A percentile compares a stretch with the other conserved stretches of the same genome.
Evolutionary conservation across 1,284 basidiomycete species (phyloP).

Genomic region (Apiotrichum mycotoxinovorans): DNA sequence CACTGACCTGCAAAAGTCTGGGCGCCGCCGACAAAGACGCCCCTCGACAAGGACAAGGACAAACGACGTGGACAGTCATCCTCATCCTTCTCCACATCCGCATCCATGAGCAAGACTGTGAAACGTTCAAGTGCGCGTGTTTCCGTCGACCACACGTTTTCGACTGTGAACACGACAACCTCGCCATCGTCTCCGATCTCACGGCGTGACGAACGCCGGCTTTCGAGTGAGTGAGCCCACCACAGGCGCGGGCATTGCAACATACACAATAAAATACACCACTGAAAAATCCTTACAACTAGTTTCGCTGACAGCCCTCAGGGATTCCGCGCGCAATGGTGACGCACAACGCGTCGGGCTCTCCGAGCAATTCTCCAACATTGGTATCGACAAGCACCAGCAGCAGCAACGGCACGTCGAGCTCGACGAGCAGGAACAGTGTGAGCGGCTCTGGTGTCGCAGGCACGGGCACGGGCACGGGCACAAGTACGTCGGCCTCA

Average conservation of each 20-base stretch:
- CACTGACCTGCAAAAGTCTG: no score
- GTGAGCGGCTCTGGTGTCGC: no score
- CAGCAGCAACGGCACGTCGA: neutral
- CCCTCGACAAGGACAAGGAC: no score
- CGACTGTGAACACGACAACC: no score
- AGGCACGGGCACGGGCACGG: no score
- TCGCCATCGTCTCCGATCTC: no score
- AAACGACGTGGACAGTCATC: neutral
- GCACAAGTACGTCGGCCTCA: no score
- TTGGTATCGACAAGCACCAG: neutral
- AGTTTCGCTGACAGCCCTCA: slow-evolving; percentile 12
- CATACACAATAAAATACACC: no score
- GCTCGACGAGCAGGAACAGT: no score
- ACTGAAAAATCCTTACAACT: no score
- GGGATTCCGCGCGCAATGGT: slow-evolving; percentile 43
- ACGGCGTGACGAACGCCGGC: neutral
- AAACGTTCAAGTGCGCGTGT: neutral
- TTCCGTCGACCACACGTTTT: neutral
- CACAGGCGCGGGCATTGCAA: no score
- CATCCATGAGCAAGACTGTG: neutral
- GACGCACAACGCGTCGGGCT: slow-evolving; percentile 26
- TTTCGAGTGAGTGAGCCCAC: slow-evolving; percentile 38
- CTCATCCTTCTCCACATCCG: neutral
- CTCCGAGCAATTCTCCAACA: neutral
- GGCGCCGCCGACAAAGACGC: slow-evolving; percentile 1